Conservation (phyloP, 176 grass and related monocot species). For the Triticum aestivum region IWGSC_CS_RefSeq_v2.1 NC_057802.1:512404170-512404669, state of each 20-base stretch:
- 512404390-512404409: background rate
- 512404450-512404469: background rate
- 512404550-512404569: background rate
- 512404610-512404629: background rate
- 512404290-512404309: background rate
- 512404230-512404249: conserved; percentile 30
- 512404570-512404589: background rate
- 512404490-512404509: conserved; percentile 33
- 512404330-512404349: background rate
- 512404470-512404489: conserved; percentile 15
- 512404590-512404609: background rate
- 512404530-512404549: background rate
- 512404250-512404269: conserved; percentile 34
- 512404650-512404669: conserved; percentile 43
- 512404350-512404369: background rate
- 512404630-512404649: conserved; percentile 6
- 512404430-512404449: background rate
- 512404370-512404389: too few relatives aligned
- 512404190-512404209: conserved; percentile 19
- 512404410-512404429: background rate
- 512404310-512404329: background rate
- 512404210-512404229: conserved; percentile 21
- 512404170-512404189: background rate
- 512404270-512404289: conserved; percentile 39
- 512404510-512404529: background rate